Evolutionary conservation across 805 yeast species (phyloP).

Genomic region (Starmerella asiatica): DNA sequence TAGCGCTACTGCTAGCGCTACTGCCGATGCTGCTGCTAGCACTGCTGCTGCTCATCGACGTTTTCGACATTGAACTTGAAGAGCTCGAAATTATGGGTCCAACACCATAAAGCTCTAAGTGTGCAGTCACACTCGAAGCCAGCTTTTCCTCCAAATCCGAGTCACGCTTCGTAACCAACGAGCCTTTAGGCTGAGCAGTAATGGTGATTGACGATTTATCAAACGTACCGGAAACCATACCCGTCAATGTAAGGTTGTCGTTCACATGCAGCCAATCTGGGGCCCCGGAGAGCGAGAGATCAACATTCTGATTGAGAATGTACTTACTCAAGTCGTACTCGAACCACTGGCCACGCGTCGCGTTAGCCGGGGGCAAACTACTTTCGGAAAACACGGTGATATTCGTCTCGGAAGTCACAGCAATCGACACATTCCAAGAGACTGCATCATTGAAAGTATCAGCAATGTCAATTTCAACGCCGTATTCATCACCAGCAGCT

Average conservation of each 20-base stretch:
- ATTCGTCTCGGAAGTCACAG: slow-evolving; percentile 17
- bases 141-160: slow-evolving; percentile 8
- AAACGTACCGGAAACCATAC: slow-evolving; percentile 46
- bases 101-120: slow-evolving; percentile 16
- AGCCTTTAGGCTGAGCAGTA: slow-evolving; percentile 28
- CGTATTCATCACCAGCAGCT: slow-evolving; percentile 26
- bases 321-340: slow-evolving; percentile 44
- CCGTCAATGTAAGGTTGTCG: slow-evolving; percentile 53
- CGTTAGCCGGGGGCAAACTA: slow-evolving; percentile 43
- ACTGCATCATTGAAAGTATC: slow-evolving; percentile 28
- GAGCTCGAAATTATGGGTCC: slow-evolving; percentile 6
- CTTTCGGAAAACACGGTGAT: slow-evolving; percentile 34
- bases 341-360: slow-evolving; percentile 50
- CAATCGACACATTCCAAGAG: slow-evolving; percentile 20
- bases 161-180: slow-evolving; percentile 26
- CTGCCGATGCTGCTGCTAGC: too few species aligned
- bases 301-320: slow-evolving; percentile 32
- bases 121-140: slow-evolving; percentile 14
- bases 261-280: slow-evolving; percentile 54
- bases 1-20: not conserved
- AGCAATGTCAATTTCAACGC: slow-evolving; percentile 33
- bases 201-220: slow-evolving; percentile 32
- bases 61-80: slow-evolving; percentile 18
- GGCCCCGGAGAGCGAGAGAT: slow-evolving; percentile 27
- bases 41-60: slow-evolving; percentile 4